Base-by-base conservation (phyloP, 257 asterid species). In the Nicotiana tabacum region DNA sequence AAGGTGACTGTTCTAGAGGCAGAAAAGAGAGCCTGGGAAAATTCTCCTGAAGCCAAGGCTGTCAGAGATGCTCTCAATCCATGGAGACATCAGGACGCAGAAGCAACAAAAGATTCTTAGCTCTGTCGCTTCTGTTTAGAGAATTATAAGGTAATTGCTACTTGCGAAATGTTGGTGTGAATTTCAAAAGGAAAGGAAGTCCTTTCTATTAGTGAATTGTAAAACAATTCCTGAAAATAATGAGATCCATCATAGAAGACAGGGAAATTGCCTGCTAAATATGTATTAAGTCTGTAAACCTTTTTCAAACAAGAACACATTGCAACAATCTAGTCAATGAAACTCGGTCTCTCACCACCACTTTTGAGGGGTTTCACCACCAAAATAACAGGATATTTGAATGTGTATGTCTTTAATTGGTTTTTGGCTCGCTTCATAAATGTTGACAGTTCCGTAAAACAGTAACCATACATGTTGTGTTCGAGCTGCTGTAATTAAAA, bases 51-150 rank as follows among this genome's bases (percentile, higher is more conserved):
- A 93, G 99, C 98, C 85, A 93, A 88, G 83, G 98, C 95, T 53
- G 68, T 84, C 7, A 91, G 98, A 90, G 99, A 95, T 2, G 97
- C 97, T 90, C 92, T 95, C 74, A 94, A 94, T 90, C 99, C 99
- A 3, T 95, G 98, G 97, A 87, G 91, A 68, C 86, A 85, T 43
- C 88, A 77, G 0, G 94, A 91, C 15, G 85, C 88, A 81, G 88
- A 89, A 87, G 69, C 85, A 66, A 86, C 77, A 53, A 85, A 91
- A 72, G 85, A 78, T 83, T 84, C 97, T 12, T 93, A 88, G 83
- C 35, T 81, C 30, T 35, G 66, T 39, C 83, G 27, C 66, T 65
- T 65, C n/a, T 10, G 12, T 35, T 43, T 43, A 65, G 65, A 30
- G 21, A 30, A n/a, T 8, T 66, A 29, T 81, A 48, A 46, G 78